These are phyloP conservation scores for Chloranthus sessilifolius DNA, from an alignment of 164 flowering plant genomes.

Conservation along the genomic window DNA sequence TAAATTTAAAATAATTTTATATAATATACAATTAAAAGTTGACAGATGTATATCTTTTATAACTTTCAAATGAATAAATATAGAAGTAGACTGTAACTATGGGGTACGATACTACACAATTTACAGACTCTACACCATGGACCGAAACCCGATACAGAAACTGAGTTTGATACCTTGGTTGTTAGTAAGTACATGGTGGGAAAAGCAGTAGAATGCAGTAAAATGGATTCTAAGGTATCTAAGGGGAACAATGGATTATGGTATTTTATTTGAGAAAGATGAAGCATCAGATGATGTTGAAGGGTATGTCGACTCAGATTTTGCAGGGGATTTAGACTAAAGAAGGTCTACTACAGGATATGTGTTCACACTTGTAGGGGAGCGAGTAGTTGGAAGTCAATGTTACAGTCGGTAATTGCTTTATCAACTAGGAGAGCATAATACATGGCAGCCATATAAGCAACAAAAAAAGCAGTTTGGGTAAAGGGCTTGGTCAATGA, in stretches of 20 bases:
- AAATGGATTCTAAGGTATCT: neutral
- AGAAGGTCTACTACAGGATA: neutral
- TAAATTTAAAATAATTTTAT: no score
- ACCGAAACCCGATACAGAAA: no score
- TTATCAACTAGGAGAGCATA: neutral
- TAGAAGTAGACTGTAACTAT: no score
- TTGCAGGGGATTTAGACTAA: constrained; percentile 1
- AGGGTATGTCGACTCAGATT: neutral
- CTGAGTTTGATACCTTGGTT: no score
- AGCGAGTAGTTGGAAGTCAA: neutral
- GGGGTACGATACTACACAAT: no score
- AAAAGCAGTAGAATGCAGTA: neutral
- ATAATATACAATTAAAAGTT: no score
- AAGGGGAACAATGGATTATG: neutral
- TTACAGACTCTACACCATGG: no score
- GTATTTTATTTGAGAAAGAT: neutral
- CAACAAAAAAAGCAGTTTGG: neutral
- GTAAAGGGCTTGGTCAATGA: neutral
- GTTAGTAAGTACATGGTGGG: neutral
- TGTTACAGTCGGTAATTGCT: neutral
- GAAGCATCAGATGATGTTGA: neutral
- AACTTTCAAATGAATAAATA: no score
- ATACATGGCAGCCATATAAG: neutral
- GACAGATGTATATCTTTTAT: no score
- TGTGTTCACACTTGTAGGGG: neutral